Evolutionary conservation across 2,329 filamentous ascomycete species (phyloP).

Genomic region (Paecilomyces sp.): DNA sequence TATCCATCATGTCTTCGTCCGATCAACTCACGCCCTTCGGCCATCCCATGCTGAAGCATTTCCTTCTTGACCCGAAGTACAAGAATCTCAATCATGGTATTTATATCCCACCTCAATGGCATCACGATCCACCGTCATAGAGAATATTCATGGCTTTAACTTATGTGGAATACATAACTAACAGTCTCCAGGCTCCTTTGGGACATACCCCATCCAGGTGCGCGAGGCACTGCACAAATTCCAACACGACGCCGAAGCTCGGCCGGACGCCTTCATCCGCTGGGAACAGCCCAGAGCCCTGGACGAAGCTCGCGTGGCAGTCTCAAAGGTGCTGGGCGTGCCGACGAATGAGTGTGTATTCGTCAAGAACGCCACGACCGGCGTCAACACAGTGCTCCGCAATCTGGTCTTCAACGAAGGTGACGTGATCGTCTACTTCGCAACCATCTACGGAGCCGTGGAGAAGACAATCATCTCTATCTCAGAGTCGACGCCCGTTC

Average conservation of each 20-base stretch:
- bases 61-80: slow-evolving; percentile 61
- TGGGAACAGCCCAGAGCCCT: slow-evolving; percentile 58
- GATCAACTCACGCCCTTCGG: slow-evolving; percentile 38
- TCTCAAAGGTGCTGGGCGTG: slow-evolving; percentile 61
- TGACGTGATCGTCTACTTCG: slow-evolving; percentile 71
- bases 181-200: slow-evolving; percentile 56
- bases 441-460: slow-evolving; percentile 70
- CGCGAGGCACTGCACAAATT: slow-evolving; percentile 54
- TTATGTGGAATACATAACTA: background rate
- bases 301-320: slow-evolving; percentile 55
- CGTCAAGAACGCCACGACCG: slow-evolving; percentile 70
- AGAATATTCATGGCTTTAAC: background rate
- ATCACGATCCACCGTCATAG: background rate
- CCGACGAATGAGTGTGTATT: slow-evolving; percentile 64
- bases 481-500: slow-evolving; percentile 55
- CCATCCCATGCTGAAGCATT: slow-evolving; percentile 53
- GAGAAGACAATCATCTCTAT: slow-evolving; percentile 67
- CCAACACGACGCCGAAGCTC: slow-evolving; percentile 59
- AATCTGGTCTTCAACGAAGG: slow-evolving; percentile 61
- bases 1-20: background rate
- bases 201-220: slow-evolving; percentile 61
- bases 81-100: slow-evolving; percentile 73
- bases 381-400: slow-evolving; percentile 66
- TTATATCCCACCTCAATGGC: slow-evolving; percentile 6
- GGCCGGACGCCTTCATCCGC: slow-evolving; percentile 70